phyloP scores from a whole-genome alignment of 2,329 filamentous ascomycete species.

The Neofusicoccum kwambonambiense region DNA sequence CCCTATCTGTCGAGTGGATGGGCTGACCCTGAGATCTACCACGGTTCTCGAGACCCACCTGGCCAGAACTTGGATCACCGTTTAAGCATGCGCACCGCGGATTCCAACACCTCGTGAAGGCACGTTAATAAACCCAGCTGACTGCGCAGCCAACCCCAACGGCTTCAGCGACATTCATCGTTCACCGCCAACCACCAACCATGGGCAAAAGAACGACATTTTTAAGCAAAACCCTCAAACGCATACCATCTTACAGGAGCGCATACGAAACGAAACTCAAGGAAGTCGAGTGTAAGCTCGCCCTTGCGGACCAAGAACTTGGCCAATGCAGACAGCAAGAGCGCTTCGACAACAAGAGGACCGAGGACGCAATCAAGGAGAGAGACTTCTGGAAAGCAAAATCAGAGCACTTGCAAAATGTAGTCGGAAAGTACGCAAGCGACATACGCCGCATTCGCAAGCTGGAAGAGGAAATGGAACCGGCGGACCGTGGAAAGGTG shows the following conservation, averaged over 20 bases:
- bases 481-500: neutral
- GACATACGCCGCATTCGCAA: neutral
- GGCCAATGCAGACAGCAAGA: neutral
- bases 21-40: neutral
- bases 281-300: neutral
- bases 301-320: neutral
- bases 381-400: neutral
- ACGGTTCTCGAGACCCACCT: neutral
- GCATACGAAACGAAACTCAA: too few species aligned
- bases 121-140: too few species aligned
- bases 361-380: neutral
- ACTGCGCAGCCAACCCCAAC: too few species aligned
- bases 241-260: neutral
- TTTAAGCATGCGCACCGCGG: too few species aligned
- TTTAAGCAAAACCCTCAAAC: constrained; percentile 1
- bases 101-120: too few species aligned
- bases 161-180: too few species aligned
- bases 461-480: neutral
- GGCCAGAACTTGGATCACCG: neutral
- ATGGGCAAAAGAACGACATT: neutral
- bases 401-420: neutral
- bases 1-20: neutral
- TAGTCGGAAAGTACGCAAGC: neutral
- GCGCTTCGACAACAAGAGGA: neutral
- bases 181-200: neutral